Evolutionary conservation across 495 filamentous ascomycete species (phyloP), one percentile per base, ranked within the genome.

Genomic region (Aspergillus leporis): DNA sequence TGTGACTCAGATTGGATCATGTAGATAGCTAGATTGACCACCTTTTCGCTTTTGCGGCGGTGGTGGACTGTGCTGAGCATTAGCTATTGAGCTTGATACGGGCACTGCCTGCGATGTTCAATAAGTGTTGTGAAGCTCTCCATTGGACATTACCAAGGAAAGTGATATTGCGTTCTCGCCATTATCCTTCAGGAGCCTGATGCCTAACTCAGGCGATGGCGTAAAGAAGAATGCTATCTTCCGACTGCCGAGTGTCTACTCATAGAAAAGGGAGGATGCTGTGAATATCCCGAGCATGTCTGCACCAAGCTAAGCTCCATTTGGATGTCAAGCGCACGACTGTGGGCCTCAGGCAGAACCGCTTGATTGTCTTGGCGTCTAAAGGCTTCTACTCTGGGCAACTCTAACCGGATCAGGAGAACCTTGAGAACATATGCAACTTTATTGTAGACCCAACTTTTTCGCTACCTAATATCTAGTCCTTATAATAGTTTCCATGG

Each of bases 241-340:
- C n/a, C n/a, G n/a, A n/a, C n/a, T n/a, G n/a, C 54, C 43, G 40
- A 19, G 18, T 56, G 30, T 38, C n/a, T 46, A 28, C 25, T 6
- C 3, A 13, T 3, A 40, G 16, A 4, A 40, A 40, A 40, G 36
- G 36, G 16, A 40, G 16, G 16, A 40, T 13, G 36, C 3, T 12
- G 36, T 13, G 16, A 40, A 40, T 13, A 4, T 3, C 10, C 10
- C 10, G 36, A 40, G 12, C 3, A n/a, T 3, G 36, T 40, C 36
- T 4, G 36, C 36, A 12, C 36, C 9, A 3, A 3, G 16, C 36
- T 40, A 40, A 40, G 16, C 36, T n/a, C 16, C 36, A 40, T 40
- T 12, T 3, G 36, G 36, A 3, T 40, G 36, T 9, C 36, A n/a
- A 40, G 36, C 10, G 25, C 36, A 3, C 9, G 2, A 12, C 2